phyloP scores from a whole-genome alignment of 306 rosid genomes.

The Glycine tomentella region DNA sequence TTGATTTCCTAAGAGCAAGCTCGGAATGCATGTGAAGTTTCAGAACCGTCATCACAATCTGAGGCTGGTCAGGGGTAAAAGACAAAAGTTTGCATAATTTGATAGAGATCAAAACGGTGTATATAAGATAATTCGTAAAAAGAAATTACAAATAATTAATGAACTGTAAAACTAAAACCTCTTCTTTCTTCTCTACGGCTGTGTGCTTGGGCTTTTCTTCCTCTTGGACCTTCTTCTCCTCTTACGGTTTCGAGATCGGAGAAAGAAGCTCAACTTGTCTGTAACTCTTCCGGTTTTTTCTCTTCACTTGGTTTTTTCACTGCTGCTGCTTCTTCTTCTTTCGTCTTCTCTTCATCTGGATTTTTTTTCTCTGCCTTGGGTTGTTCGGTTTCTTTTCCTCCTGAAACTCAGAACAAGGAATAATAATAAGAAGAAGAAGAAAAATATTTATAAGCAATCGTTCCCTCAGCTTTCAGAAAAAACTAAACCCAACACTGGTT shows the following conservation, averaged over 20 bases:
- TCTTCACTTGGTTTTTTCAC: too few relatives aligned
- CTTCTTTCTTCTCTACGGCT: conserved; percentile 68
- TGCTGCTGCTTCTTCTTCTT: conserved; percentile 33
- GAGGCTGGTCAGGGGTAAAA: too few relatives aligned
- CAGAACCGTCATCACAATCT: too few relatives aligned
- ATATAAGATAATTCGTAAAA: not conserved
- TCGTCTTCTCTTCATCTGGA: conserved; percentile 45
- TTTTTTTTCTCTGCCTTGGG: conserved; percentile 48
- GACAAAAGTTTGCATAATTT: too few relatives aligned
- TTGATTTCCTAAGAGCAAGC: too few relatives aligned
- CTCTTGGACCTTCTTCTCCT: conserved; percentile 57
- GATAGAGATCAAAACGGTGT: not conserved
- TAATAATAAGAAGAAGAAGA: too few relatives aligned
- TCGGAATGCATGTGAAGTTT: too few relatives aligned
- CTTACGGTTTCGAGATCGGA: conserved; percentile 73
- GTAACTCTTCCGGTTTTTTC: conserved; percentile 54
- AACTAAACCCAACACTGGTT: too few relatives aligned
- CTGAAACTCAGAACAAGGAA: conserved; percentile 44
- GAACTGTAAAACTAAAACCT: conserved; percentile 51
- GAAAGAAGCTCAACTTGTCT: conserved; percentile 78
- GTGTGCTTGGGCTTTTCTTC: conserved; percentile 59
- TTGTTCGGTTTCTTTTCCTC: conserved; percentile 67
- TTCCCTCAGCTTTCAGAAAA: too few relatives aligned
- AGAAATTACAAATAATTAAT: not conserved
- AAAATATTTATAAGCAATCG: too few relatives aligned